Percentiles rank a stretch among this genome's conserved stretches.
Evolutionary conservation across 2,329 filamentous ascomycete genomes (phyloP).

Genomic region (Cladophialophora carrionii): DNA sequence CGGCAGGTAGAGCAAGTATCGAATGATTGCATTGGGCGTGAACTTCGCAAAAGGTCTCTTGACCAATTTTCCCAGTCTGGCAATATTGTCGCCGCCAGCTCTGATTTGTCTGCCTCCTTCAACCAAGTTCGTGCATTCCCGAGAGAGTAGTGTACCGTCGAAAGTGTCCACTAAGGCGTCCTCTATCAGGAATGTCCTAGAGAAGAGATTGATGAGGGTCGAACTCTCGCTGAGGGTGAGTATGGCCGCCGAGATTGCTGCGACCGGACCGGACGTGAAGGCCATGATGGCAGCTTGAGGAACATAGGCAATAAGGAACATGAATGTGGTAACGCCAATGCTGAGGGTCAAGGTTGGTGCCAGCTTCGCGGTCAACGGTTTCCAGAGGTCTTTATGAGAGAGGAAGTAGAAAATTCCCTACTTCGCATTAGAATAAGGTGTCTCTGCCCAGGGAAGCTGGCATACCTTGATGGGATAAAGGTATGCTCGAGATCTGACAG

Average conservation of each 20-base stretch:
- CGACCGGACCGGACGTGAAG: slow-evolving; percentile 78
- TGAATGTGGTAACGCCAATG: slow-evolving; percentile 69
- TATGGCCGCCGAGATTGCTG: slow-evolving; percentile 62
- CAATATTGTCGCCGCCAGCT: slow-evolving; percentile 55
- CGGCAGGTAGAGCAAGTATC: slow-evolving; percentile 83
- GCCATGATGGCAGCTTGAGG: slow-evolving; percentile 82
- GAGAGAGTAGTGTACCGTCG: slow-evolving; percentile 68
- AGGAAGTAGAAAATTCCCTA: slow-evolving; percentile 65
- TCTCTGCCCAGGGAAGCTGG: slow-evolving; percentile 1
- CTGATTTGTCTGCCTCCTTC: slow-evolving; percentile 74
- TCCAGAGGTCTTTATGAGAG: slow-evolving; percentile 62
- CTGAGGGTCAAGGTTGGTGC: slow-evolving; percentile 70
- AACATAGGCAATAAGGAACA: slow-evolving; percentile 86
- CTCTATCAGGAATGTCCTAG: slow-evolving; percentile 73
- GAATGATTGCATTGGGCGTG: slow-evolving; percentile 64
- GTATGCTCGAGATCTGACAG: slow-evolving; percentile 75
- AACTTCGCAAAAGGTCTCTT: slow-evolving; percentile 60
- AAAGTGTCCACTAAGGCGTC: slow-evolving; percentile 87
- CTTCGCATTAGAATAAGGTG: slow-evolving; percentile 11
- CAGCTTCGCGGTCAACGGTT: slow-evolving; percentile 61
- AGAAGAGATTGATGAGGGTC: slow-evolving; percentile 56
- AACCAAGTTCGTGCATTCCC: slow-evolving; percentile 65
- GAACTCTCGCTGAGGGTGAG: slow-evolving; percentile 63
- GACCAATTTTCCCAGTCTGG: slow-evolving; percentile 60
- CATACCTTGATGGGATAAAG: slow-evolving; percentile 77